Base-by-base conservation (phyloP, 2,329 filamentous ascomycete species). In the Tolypocladium album region DNA sequence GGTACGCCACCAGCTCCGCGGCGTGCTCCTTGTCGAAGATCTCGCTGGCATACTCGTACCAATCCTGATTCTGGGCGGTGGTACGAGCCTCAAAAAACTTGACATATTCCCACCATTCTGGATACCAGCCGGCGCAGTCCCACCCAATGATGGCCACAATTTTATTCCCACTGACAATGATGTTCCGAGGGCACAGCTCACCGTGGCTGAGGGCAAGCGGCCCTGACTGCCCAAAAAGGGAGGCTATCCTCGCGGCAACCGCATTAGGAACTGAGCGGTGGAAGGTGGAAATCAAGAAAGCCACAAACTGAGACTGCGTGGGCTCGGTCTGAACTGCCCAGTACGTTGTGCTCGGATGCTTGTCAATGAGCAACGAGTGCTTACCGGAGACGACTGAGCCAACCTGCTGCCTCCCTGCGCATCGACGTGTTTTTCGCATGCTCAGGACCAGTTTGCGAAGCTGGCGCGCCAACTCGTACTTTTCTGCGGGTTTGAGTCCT, bases 61-160 rank as follows among this genome's bases (percentile, higher is more conserved):
- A 73, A 59, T 72, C 70, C 13, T 62, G 58, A 53, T 71, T 72
- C 34, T 61, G 58, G 11, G 61, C 50, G 1, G 59, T n/a, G 40
- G 69, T 71, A 22, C 62, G 63, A 8, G 70, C 65, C 57, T 73
- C 71, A 43, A 72, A 72, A 58, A 73, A 73, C 52, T 71, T 71
- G 59, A 64, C 70, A 55, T 72, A 73, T 9, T 73, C 70, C 71
- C 71, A 72, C 71, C 71, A 73, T 20, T 63, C 63, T 1, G 71
- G 71, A 61, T 72, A 73, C 61, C 64, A 66, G 22, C 71, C 71
- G 5, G 69, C 67, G 38, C 63, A 70, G 55, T 71, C 69, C 71
- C 70, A 72, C 17, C 70, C 69, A 8, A 68, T 57, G 47, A 72
- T 66, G 57, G 63, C 64, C 11, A 61, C 60, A 42, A 73, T 66